A percentile compares a stretch with the other conserved stretches of the same genome.
These are phyloP conservation scores for Kuraishia hungarica DNA, from an alignment of 805 yeast genomes.

Conservation along the genomic window DNA sequence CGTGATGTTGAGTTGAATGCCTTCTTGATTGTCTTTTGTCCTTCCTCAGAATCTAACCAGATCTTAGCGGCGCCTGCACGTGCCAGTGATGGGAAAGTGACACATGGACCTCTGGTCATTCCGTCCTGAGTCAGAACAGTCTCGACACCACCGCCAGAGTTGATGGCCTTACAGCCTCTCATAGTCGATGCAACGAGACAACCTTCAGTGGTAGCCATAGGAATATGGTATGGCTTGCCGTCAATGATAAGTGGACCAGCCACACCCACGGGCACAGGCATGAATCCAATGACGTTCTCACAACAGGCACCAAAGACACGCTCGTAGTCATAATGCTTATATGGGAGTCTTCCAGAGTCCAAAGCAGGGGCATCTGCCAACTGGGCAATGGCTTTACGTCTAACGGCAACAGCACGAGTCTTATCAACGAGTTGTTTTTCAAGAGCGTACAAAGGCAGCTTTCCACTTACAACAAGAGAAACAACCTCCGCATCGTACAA, in stretches of 20 bases:
- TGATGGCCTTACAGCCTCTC: slow-evolving; percentile 98
- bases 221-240: slow-evolving; percentile 81
- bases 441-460: slow-evolving; percentile 85
- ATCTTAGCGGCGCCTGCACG: slow-evolving; percentile 93
- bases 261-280: slow-evolving; percentile 96
- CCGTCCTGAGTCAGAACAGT: slow-evolving; percentile 94
- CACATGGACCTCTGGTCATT: slow-evolving; percentile 99
- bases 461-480: slow-evolving; percentile 60
- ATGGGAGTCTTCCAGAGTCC: slow-evolving; percentile 68
- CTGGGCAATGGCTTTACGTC: slow-evolving; percentile 87
- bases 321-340: slow-evolving; percentile 78
- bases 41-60: slow-evolving; percentile 95
- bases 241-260: slow-evolving; percentile 96
- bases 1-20: slow-evolving; percentile 96
- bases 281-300: slow-evolving; percentile 93
- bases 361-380: slow-evolving; percentile 77
- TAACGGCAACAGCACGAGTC: slow-evolving; percentile 86
- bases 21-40: slow-evolving; percentile 69
- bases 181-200: slow-evolving; percentile 96
- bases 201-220: slow-evolving; percentile 99
- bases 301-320: slow-evolving; percentile 98
- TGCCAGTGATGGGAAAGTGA: slow-evolving; percentile 68
- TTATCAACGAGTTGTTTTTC: slow-evolving; percentile 88
- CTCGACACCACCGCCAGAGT: slow-evolving; percentile 92
- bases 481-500: slow-evolving; percentile 70